Conservation (phyloP, 1,139 yeast species). For the Suzukiozyma palmioleophila region DNA sequence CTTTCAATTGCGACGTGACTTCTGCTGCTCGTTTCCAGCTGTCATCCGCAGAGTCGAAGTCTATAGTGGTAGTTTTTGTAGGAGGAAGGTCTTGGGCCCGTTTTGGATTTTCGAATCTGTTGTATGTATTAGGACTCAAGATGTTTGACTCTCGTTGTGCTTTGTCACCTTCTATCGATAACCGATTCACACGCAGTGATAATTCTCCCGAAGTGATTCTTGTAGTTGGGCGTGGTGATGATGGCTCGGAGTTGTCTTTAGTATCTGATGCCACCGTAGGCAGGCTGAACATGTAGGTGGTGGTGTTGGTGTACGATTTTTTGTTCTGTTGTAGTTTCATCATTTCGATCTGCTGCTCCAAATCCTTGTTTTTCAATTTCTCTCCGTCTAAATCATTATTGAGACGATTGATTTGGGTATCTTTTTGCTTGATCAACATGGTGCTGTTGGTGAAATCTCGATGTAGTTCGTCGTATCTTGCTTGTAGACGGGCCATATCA, state of each 20-base stretch:
- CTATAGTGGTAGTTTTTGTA: slow-evolving; percentile 10
- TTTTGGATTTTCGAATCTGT: slow-evolving; percentile 18
- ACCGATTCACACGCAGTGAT: slow-evolving; percentile 40
- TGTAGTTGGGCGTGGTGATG: not conserved
- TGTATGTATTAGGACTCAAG: slow-evolving; percentile 10
- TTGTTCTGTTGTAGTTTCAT: slow-evolving; percentile 31
- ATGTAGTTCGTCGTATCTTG: slow-evolving; percentile 30
- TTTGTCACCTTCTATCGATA: slow-evolving; percentile 37
- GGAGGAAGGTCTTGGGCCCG: slow-evolving; percentile 8
- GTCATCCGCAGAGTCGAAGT: slow-evolving; percentile 53
- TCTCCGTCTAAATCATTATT: slow-evolving; percentile 58
- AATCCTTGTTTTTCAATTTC: slow-evolving; percentile 42
- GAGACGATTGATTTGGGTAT: slow-evolving; percentile 57
- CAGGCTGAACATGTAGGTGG: not conserved
- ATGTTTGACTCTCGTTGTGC: slow-evolving; percentile 2
- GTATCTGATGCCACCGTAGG: slow-evolving; percentile 1
- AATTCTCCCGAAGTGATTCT: slow-evolving; percentile 37
- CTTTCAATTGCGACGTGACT: slow-evolving; percentile 79
- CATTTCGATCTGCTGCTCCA: slow-evolving; percentile 51
- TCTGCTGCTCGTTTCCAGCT: slow-evolving; percentile 90
- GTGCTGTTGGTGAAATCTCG: slow-evolving; percentile 50
- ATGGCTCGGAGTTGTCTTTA: not conserved
- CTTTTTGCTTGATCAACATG: slow-evolving; percentile 58
- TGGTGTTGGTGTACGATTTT: slow-evolving; percentile 3
- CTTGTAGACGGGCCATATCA: slow-evolving; percentile 20